Base-by-base conservation (phyloP, 2,329 filamentous ascomycete genomes). In the Xylaria digitata region DNA sequence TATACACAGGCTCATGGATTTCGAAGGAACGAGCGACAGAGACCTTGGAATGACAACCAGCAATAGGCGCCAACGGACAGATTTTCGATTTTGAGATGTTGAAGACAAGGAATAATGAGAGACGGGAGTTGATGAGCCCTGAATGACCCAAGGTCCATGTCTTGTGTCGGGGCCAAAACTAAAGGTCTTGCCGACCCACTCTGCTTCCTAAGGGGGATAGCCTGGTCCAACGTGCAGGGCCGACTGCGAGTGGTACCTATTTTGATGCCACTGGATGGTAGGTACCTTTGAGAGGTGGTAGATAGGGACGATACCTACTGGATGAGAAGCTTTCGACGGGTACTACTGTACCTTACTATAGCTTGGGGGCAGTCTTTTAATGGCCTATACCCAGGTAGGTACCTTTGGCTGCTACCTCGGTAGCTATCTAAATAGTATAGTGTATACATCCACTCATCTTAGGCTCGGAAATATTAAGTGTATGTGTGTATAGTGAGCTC, bases 81-180 rank as follows among this genome's bases (percentile, higher is more conserved):
- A 55, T 58, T 66, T 63, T 62, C 45, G 54, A 30, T 59, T 70
- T 70, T 69, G 64, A 71, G 70, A 71, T 73, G 71, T 70, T 71
- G 71, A 72, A 72, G 71, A 71, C 70, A 67, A 68, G 70, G 70
- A 72, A 72, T 72, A 70, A 67, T 69, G 66, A 70, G 66, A 73
- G 69, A 68, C 68, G 69, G 71, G 70, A 73, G 71, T 72, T 73
- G 69, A 70, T 71, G 71, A 73, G 70, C 71, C 71, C 70, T 72
- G 71, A 72, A 71, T 70, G 69, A 70, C 68, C 69, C 63, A 71
- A 72, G 71, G 65, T 57, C 67, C 69, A 70, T 70, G 69, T 71
- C 68, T 72, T 68, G 71, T 70, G 71, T 71, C 66, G 69, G 69
- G 70, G 70, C 70, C 69, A 72, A 72, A 70, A 70, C 70, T 72